Evolutionary conservation across 257 asterid species (phyloP).

Genomic region (Plectranthus barbatus): DNA sequence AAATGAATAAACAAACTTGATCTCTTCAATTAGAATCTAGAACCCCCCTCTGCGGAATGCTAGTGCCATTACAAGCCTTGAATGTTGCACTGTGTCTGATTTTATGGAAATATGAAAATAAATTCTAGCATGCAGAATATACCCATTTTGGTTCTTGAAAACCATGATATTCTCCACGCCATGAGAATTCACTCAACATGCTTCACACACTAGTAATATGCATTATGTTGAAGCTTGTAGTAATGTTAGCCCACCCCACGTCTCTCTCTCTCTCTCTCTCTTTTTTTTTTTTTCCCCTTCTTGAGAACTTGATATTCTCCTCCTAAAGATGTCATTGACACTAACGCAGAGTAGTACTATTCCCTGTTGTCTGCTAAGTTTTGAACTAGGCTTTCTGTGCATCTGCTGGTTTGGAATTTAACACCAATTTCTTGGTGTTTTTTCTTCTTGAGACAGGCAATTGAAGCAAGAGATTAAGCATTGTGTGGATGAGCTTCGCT

Average conservation of each 20-base stretch:
- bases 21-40: not conserved
- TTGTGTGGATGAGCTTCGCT: constrained; percentile 66
- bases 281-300: not conserved
- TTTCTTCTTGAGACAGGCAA: constrained; percentile 42
- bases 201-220: not conserved
- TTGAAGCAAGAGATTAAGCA: constrained; percentile 66
- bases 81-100: not conserved
- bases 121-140: not conserved
- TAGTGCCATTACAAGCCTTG: not conserved
- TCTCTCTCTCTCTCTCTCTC: too few species aligned
- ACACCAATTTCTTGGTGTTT: constrained; percentile 14
- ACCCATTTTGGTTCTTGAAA: not conserved
- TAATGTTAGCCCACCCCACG: not conserved
- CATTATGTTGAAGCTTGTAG: not conserved
- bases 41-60: not conserved
- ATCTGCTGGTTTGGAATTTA: constrained; percentile 7
- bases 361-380: not conserved
- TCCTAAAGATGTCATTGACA: too few species aligned
- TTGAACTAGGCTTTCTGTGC: not conserved
- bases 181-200: not conserved
- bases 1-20: not conserved
- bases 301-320: too few species aligned
- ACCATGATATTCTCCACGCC: not conserved
- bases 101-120: not conserved
- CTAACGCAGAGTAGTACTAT: not conserved